These are phyloP conservation scores for Cryomyces antarcticus DNA, from an alignment of 495 filamentous ascomycete species.

Conservation along the genomic window DNA sequence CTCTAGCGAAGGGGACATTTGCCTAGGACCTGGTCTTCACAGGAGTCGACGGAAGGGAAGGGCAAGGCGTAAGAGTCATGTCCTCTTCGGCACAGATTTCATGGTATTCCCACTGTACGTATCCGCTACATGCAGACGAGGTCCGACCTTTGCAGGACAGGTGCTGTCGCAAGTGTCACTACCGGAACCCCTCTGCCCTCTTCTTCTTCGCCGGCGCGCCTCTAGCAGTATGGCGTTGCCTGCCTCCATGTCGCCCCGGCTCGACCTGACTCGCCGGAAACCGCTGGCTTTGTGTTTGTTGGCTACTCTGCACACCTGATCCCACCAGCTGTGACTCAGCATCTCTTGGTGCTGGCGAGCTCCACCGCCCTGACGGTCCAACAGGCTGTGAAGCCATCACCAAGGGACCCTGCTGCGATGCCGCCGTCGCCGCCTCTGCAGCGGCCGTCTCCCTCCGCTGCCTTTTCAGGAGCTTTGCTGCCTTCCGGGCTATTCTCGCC, in stretches of 20 bases:
- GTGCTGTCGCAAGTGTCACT: background rate
- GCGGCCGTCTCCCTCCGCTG: conserved; percentile 3
- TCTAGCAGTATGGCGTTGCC: background rate
- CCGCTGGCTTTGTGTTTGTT: background rate
- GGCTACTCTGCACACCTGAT: background rate
- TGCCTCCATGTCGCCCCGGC: conserved; percentile 13
- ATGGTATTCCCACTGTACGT: too few species aligned
- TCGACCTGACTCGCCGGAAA: conserved; percentile 16
- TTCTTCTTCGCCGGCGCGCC: conserved; percentile 11
- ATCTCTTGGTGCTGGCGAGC: conserved; percentile 3
- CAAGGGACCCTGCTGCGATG: conserved; percentile 1
- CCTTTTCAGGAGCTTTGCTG: conserved; percentile 2
- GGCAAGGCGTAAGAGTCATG: too few species aligned
- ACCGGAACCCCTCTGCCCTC: conserved; percentile 15
- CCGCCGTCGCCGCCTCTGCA: conserved; percentile 1
- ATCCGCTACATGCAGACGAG: too few species aligned
- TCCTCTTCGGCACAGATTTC: too few species aligned
- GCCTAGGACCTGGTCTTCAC: too few species aligned
- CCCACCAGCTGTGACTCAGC: background rate
- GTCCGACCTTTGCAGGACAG: too few species aligned
- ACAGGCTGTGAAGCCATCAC: background rate
- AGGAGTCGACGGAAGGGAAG: too few species aligned
- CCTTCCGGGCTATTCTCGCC: background rate
- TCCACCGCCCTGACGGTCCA: conserved; percentile 2
- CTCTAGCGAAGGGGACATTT: too few species aligned